Base-by-base conservation (phyloP, 805 yeast species). In the Ogataea kodamae region DNA sequence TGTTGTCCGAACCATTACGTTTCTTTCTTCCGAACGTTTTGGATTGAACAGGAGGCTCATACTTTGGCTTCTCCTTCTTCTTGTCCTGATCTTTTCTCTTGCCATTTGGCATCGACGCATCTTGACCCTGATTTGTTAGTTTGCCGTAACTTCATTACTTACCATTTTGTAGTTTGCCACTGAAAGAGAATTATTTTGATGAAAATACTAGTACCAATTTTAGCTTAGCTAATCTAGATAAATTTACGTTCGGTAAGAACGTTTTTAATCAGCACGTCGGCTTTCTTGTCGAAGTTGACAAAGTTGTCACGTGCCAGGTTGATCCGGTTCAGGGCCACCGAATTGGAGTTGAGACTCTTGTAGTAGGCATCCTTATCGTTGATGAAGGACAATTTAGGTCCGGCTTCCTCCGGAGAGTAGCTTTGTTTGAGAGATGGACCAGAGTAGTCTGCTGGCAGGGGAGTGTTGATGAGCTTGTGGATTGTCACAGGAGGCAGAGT, bases 41-140 rank as follows among this genome's bases (percentile, higher is more conserved):
- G 5, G 96, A 81, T 63, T 90, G 94, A 42, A 90, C 97, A 10
- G 98, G 98, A 21, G 98, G 97, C 64, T 92, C 98, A 62, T 90
- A 92, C 69, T 89, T 90, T 54, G 97, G 97, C 64, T 90, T 89
- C 52, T 84, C 85, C 47, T 80, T 78, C 65, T 80, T 80, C 58
- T 59, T 57, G 33, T 61, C 65, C 32, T 48, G 54, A 27, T 56
- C 54, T 39, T 57, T 60, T 52, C 52, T 58, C 42, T 46, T 55
- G 49, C 50, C 59, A 32, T 54, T 47, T 41, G 61, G 60, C 50
- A 54, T 44, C 12, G 62, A 57, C 28, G 62, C 57, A 44, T 57
- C 59, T 45, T 58, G 62, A 43, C 62, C 62, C 62, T 44, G 25
- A 13, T 9, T 2, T 25, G 48, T 44, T 44, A 44, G 45, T 37